Evolutionary conservation across 345 rosid species (phyloP), one percentile per base, ranked within the genome.

Genomic region (Citrus inodora): DNA sequence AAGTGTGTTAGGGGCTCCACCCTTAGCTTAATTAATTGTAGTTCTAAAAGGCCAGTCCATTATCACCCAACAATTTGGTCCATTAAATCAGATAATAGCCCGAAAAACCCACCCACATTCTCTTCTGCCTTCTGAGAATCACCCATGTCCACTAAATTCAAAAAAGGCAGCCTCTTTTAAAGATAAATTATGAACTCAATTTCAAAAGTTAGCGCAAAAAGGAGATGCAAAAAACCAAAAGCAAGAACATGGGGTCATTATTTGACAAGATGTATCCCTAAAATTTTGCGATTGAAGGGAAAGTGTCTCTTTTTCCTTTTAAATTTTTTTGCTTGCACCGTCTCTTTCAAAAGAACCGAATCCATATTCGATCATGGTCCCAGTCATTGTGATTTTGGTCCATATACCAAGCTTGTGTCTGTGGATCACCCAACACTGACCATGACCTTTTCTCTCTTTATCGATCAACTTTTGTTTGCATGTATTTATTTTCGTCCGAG

Each of bases 351-450:
- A 80, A 73, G 58, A 64, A 35, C 70, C 62, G 25, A 66, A 53
- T 63, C 71, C 46, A 53, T 61, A 46, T 68, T 71, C 17, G 24
- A 32, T 22, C 9, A 78, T 78, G 84, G 86, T 78, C 78, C 80
- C 71, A 75, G 68, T 69, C 72, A 42, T 58, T 37, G 56, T 3
- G 59, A 68, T 9, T 28, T 14, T 63, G 86, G 82, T 66, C 80
- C 83, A 80, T 61, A 62, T 40, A 63, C 48, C 56, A 77, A 58
- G 80, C 76, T 76, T 58, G 7, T 90, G 93, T 90, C 92, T 83
- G 92, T 79, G 74, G 91, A 90, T 89, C 83, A 77, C 86, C 87
- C 89, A 67, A 85, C 92, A 90, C 73, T 40, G 85, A 84, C 78
- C 82, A 69, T 76, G 83, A 86, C 87, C 68, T 63, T 6, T 62